Base-by-base conservation (phyloP, 2,329 filamentous ascomycete species). In the Colletotrichum falcatum region DNA sequence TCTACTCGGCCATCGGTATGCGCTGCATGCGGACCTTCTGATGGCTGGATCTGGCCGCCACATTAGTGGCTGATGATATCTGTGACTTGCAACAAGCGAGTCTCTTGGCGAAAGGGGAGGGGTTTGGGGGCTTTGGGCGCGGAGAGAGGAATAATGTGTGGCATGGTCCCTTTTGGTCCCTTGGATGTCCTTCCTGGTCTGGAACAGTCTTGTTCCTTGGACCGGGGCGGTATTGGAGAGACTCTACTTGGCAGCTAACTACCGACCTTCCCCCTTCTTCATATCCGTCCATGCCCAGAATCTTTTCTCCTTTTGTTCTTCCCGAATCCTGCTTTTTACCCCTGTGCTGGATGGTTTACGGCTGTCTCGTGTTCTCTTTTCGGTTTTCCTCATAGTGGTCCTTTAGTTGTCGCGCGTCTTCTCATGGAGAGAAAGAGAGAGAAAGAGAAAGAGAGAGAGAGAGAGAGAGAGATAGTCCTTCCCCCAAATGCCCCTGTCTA, bases 131-230 rank as follows among this genome's bases (percentile, higher is more conserved):
- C 39, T 78, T 81, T 79, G 75, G 77, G 74, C 75, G 74, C 78
- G 74, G 77, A 78, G 78, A 77, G 77, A 76, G 77, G 79, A 80
- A 80, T 61, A 79, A 79, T 81, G 78, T 78, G 77, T 76, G 80
- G 78, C 78, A 79, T 78, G 78, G 78, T 77, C 73, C 75, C 33
- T 59, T 42, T 65, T 67, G 65, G 44, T 61, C 60, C 58, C 63
- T 70, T 70, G 72, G 65, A 66, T 63, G 60, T 71, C 48, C 49
- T 61, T 35, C 71, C 59, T 28, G 42, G 53, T 63, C 63, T 54
- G 59, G 54, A 64, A 62, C 64, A 46, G 44, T 16, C 23, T 56
- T 33, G 39, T 70, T 54, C 20, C 58, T 53, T 9, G 54, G 54
- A 44, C 53, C 39, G 33, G 16, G 39, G 60, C 23, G 42, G 55